Conservation (phyloP, 306 rosid species). For the Cicer chorassanicum region DNA sequence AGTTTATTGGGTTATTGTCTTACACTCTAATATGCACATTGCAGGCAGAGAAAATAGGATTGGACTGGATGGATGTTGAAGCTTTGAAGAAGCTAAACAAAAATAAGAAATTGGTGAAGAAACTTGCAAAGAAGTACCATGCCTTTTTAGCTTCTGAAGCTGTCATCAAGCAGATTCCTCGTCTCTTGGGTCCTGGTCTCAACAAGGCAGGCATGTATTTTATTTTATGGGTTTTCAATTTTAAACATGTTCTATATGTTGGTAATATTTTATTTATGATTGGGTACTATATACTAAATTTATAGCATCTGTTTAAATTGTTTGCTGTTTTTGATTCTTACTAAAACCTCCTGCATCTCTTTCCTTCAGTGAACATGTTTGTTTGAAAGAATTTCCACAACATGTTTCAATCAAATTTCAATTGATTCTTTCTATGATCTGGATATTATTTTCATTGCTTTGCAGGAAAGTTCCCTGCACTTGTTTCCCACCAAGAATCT, state of each 20-base stretch:
- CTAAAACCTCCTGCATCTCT: neutral
- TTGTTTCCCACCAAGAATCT: conserved; percentile 85
- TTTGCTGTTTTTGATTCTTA: neutral
- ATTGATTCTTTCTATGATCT: neutral
- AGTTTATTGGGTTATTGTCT: neutral
- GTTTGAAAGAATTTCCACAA: neutral
- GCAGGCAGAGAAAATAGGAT: conserved; percentile 80
- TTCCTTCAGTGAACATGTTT: neutral
- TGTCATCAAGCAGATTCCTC: conserved; percentile 88
- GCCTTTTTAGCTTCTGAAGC: conserved; percentile 93
- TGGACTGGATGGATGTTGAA: conserved; percentile 88
- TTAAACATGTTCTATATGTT: no score
- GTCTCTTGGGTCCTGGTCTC: conserved; percentile 90
- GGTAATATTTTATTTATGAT: neutral
- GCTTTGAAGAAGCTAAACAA: conserved; percentile 81
- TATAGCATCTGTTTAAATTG: neutral
- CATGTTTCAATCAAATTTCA: neutral
- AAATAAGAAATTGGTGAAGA: conserved; percentile 81
- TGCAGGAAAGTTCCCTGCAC: conserved; percentile 83
- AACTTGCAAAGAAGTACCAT: conserved; percentile 79
- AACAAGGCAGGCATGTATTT: conserved; percentile 82
- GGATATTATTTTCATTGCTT: neutral
- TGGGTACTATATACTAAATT: no score
- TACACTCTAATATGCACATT: conserved; percentile 37
- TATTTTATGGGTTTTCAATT: neutral